Evolutionary conservation across 2,329 filamentous ascomycete genomes (phyloP).

Genomic region (Neonectria punicea): DNA sequence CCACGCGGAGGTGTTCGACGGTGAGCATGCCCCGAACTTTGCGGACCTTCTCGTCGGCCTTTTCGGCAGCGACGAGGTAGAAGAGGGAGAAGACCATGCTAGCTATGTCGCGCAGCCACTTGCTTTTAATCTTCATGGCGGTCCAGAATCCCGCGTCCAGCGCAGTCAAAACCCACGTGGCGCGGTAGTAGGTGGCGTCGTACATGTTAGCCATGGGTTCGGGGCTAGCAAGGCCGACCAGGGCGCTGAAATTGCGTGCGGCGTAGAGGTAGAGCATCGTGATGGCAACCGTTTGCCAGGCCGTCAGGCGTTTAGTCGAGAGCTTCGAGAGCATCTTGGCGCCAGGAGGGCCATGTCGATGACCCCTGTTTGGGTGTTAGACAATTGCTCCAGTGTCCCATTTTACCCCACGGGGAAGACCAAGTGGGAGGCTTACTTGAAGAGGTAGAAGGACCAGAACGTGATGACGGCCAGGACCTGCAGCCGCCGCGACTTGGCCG

Average conservation of each 20-base stretch:
- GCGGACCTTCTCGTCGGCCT: slow-evolving; percentile 95
- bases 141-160: slow-evolving; percentile 98
- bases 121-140: slow-evolving; percentile 86
- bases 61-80: slow-evolving; percentile 91
- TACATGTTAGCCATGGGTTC: slow-evolving; percentile 96
- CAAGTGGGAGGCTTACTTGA: slow-evolving; percentile 63
- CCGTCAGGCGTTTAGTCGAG: slow-evolving; percentile 77
- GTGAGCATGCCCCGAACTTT: slow-evolving; percentile 89
- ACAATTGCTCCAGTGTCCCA: not conserved
- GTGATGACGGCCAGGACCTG: slow-evolving; percentile 92
- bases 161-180: slow-evolving; percentile 95
- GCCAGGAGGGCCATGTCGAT: slow-evolving; percentile 87
- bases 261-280: slow-evolving; percentile 93
- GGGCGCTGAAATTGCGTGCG: slow-evolving; percentile 91
- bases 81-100: slow-evolving; percentile 88
- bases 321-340: slow-evolving; percentile 76
- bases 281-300: slow-evolving; percentile 89
- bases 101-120: slow-evolving; percentile 83
- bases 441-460: slow-evolving; percentile 90
- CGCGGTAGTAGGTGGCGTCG: slow-evolving; percentile 89
- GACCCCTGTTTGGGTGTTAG: slow-evolving; percentile 67
- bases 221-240: slow-evolving; percentile 89
- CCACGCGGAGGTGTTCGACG: slow-evolving; percentile 88
- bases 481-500: slow-evolving; percentile 88
- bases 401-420: slow-evolving; percentile 8